These are phyloP conservation scores for Fennellomyces sp. DNA, from an alignment of 371 early-diverging fungal species.

Conservation along the genomic window DNA sequence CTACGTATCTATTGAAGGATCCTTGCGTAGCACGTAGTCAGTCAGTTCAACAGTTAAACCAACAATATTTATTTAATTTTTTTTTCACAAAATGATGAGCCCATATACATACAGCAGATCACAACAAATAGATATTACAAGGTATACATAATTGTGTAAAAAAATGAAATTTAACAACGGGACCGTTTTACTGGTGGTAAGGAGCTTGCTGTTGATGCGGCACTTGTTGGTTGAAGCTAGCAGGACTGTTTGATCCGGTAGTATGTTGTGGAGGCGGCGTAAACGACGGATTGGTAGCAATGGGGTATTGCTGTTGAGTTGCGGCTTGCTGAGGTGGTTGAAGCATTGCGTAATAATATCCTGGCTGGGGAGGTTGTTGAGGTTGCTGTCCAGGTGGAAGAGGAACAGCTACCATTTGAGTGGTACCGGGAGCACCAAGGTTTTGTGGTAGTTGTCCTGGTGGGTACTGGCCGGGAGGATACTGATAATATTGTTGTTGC, in stretches of 20 bases:
- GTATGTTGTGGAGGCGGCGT: not conserved
- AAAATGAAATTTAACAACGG: too few relatives aligned
- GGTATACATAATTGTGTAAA: too few relatives aligned
- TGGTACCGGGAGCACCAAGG: not conserved
- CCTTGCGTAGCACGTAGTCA: too few relatives aligned
- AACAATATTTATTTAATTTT: too few relatives aligned
- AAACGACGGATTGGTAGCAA: not conserved
- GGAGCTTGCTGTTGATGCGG: not conserved
- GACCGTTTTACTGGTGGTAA: not conserved
- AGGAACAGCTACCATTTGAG: not conserved
- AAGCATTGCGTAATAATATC: not conserved
- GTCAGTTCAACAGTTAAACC: too few relatives aligned
- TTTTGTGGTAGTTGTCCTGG: not conserved
- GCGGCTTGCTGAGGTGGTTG: not conserved
- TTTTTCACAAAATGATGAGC: too few relatives aligned
- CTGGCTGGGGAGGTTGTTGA: conserved; percentile 1
- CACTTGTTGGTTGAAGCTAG: not conserved
- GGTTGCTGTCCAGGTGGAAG: not conserved
- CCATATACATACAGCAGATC: too few relatives aligned
- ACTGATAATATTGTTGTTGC: not conserved
- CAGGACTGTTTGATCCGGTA: not conserved
- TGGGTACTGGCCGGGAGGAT: not conserved
- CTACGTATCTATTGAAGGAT: too few relatives aligned
- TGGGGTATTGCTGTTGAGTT: not conserved
- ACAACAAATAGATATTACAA: too few relatives aligned